Evolutionary conservation across 2,329 filamentous ascomycete genomes (phyloP).

Genomic region (Microdochium trichocladiopsis): DNA sequence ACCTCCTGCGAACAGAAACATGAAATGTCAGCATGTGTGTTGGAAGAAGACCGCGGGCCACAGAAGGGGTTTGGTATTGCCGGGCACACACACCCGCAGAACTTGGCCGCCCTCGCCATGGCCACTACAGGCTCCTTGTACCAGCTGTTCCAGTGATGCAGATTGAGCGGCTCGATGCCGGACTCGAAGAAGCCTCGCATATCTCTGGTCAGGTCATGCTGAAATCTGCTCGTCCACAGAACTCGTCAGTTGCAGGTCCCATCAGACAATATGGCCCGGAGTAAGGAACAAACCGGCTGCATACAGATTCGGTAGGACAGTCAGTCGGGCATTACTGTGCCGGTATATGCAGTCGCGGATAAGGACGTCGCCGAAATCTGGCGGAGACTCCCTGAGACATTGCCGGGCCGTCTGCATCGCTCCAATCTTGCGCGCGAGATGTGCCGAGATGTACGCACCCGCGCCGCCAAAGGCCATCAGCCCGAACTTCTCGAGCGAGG

Average conservation of each 20-base stretch:
- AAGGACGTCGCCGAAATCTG: constrained; percentile 44
- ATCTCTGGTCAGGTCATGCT: constrained; percentile 49
- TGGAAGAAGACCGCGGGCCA: not conserved
- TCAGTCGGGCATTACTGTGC: constrained; percentile 46
- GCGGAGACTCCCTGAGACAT: constrained; percentile 36
- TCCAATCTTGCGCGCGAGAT: constrained; percentile 40
- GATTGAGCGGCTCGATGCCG: constrained; percentile 42
- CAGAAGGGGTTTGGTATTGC: not conserved
- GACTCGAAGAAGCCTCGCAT: constrained; percentile 54
- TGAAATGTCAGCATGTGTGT: not conserved
- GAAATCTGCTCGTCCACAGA: no score
- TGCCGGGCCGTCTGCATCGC: constrained; percentile 30
- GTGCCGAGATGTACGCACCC: constrained; percentile 49
- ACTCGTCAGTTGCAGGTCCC: no score
- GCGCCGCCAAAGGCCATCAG: constrained; percentile 56
- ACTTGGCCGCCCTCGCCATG: constrained; percentile 37
- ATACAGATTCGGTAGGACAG: constrained; percentile 44
- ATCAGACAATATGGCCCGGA: no score
- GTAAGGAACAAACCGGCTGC: no score
- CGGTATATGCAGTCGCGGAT: constrained; percentile 50
- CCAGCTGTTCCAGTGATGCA: constrained; percentile 61
- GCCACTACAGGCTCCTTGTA: constrained; percentile 41
- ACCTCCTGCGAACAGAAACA: constrained; percentile 23
- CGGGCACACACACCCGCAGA: constrained; percentile 39
- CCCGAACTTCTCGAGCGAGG: constrained; percentile 43